Conservation (phyloP, 2,329 filamentous ascomycete species). For the Stemphylium lycopersici region DNA sequence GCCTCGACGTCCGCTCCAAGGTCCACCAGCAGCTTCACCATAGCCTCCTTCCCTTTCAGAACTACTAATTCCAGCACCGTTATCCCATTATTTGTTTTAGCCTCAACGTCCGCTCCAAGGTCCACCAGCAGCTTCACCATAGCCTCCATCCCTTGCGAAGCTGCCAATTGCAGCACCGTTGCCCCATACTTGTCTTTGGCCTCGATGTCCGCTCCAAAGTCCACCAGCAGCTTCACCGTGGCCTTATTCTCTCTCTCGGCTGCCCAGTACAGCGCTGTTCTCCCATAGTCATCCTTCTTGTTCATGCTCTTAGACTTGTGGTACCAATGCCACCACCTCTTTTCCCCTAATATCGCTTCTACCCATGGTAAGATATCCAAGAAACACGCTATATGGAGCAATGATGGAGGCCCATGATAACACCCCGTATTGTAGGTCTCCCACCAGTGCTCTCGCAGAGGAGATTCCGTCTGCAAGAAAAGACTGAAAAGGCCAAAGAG, state of each 20-base stretch:
- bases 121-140: too few relatives aligned
- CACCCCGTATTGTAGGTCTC: background rate
- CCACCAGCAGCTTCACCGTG: too few relatives aligned
- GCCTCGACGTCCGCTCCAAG: background rate
- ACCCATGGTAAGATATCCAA: slow-evolving; percentile 10
- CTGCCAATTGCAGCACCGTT: slow-evolving; percentile 1
- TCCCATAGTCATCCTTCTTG: background rate
- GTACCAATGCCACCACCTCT: background rate
- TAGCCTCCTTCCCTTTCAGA: too few relatives aligned
- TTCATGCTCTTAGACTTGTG: background rate
- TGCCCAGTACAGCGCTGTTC: background rate
- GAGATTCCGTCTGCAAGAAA: slow-evolving; percentile 8
- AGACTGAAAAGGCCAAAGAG: background rate
- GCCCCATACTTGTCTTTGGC: background rate
- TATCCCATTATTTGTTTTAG: too few relatives aligned
- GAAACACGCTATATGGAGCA: background rate
- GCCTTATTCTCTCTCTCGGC: background rate
- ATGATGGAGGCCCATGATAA: background rate
- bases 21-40: too few relatives aligned
- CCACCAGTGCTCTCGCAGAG: background rate
- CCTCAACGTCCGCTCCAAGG: too few relatives aligned
- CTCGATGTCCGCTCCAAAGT: background rate
- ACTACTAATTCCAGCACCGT: too few relatives aligned
- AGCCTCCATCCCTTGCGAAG: background rate
- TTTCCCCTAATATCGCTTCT: background rate